Evolutionary conservation across 2,329 filamentous ascomycete species (phyloP).

Genomic region (Paecilomyces sp.): DNA sequence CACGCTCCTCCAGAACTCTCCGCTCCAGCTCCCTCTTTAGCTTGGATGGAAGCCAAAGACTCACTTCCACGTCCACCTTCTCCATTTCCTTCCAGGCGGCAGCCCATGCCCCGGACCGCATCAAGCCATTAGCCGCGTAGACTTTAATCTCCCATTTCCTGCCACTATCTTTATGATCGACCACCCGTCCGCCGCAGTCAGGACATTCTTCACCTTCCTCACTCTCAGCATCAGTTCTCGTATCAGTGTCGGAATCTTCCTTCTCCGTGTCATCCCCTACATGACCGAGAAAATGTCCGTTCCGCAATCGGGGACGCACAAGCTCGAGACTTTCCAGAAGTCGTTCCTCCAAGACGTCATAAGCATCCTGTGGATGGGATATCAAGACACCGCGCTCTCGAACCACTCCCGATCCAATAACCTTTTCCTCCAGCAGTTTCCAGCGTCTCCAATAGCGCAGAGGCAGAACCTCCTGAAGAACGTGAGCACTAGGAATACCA

Average conservation of each 20-base stretch:
- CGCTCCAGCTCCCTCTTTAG: conserved; percentile 45
- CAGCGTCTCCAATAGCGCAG: conserved; percentile 36
- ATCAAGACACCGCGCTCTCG: conserved; percentile 53
- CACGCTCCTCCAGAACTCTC: conserved; percentile 35
- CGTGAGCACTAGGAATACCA: conserved; percentile 27
- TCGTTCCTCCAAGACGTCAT: conserved; percentile 56
- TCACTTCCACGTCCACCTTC: conserved; percentile 88
- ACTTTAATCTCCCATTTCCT: conserved; percentile 65
- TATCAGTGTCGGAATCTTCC: conserved; percentile 12
- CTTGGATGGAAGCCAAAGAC: conserved; percentile 57
- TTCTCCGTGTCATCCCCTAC: conserved; percentile 21
- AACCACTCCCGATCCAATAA: conserved; percentile 45
- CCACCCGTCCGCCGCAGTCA: conserved; percentile 45
- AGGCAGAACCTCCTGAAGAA: conserved; percentile 46
- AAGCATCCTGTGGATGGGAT: conserved; percentile 56
- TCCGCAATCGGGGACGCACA: conserved; percentile 47
- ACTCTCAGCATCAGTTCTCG: conserved; percentile 24
- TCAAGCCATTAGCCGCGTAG: conserved; percentile 89
- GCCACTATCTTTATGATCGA: conserved; percentile 37
- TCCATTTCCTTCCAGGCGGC: conserved; percentile 98
- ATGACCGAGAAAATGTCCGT: conserved; percentile 49
- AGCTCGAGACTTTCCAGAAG: conserved; percentile 55
- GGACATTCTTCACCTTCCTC: conserved; percentile 39
- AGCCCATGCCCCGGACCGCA: conserved; percentile 85
- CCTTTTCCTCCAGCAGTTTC: conserved; percentile 49